Conservation (phyloP, 2,329 filamentous ascomycete genomes). For the Xylariales sp. region DNA sequence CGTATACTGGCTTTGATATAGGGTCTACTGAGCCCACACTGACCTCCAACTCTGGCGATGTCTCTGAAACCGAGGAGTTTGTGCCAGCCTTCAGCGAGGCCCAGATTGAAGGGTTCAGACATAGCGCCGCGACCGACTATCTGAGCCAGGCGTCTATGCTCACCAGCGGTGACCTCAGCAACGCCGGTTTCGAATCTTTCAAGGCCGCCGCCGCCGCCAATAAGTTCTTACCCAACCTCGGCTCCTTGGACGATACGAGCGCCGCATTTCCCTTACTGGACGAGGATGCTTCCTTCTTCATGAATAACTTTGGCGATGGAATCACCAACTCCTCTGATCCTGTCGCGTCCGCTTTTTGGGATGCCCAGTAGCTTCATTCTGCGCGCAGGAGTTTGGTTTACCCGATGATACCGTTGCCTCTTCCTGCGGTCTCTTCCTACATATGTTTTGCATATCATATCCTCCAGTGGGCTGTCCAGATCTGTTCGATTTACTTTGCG, state of each 20-base stretch:
- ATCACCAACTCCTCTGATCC: slow-evolving; percentile 30
- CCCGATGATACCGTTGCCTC: slow-evolving; percentile 9
- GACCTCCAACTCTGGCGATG: slow-evolving; percentile 61
- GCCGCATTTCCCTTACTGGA: slow-evolving; percentile 46
- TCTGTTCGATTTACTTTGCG: too few species aligned
- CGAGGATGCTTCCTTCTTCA: slow-evolving; percentile 33
- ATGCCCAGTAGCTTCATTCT: slow-evolving; percentile 13
- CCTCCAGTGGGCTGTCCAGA: not conserved
- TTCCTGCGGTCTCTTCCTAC: not conserved
- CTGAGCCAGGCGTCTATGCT: slow-evolving; percentile 34
- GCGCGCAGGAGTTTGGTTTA: slow-evolving; percentile 6
- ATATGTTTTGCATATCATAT: slow-evolving; percentile 6
- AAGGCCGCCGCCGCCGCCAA: slow-evolving; percentile 43
- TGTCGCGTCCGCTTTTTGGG: slow-evolving; percentile 27
- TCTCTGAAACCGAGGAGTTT: slow-evolving; percentile 62
- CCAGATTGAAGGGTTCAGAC: slow-evolving; percentile 45
- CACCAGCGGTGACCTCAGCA: slow-evolving; percentile 40
- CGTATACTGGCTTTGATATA: slow-evolving; percentile 45
- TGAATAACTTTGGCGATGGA: slow-evolving; percentile 32
- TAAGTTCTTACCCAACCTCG: slow-evolving; percentile 38
- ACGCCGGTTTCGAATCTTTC: slow-evolving; percentile 53
- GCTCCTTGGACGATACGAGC: slow-evolving; percentile 33
- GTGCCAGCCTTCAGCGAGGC: slow-evolving; percentile 35
- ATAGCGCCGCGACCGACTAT: slow-evolving; percentile 43
- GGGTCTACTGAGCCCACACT: slow-evolving; percentile 46